phyloP scores from a whole-genome alignment of 2,329 filamentous ascomycete species.

The Claviceps cyperi region DNA sequence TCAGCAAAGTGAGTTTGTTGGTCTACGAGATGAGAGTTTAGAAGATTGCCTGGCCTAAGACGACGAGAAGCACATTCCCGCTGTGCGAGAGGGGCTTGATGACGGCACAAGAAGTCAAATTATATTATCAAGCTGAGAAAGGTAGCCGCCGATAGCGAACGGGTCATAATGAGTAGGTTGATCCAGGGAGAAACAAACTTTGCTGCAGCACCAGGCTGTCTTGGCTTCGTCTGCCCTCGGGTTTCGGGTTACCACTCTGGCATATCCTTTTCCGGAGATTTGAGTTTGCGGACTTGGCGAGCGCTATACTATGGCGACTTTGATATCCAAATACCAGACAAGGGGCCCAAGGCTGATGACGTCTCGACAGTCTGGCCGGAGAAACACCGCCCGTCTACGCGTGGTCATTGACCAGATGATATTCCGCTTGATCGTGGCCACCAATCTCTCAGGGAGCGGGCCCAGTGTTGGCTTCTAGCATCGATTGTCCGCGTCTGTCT shows the following conservation, averaged over 20 bases:
- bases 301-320: background rate
- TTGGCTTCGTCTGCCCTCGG: background rate
- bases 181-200: background rate
- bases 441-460: too few species aligned
- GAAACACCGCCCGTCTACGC: background rate
- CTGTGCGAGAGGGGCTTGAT: background rate
- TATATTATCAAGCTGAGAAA: background rate
- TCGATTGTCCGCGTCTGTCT: too few species aligned
- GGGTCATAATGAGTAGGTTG: background rate
- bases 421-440: too few species aligned
- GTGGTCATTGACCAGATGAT: too few species aligned
- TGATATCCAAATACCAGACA: background rate
- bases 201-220: background rate
- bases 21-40: background rate
- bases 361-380: background rate
- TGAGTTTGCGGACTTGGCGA: background rate
- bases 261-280: background rate
- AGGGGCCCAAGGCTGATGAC: background rate
- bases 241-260: background rate
- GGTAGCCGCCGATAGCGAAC: background rate
- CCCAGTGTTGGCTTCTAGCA: too few species aligned
- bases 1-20: background rate
- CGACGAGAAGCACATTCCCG: background rate
- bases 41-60: background rate
- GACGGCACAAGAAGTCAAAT: background rate